Base-by-base conservation (phyloP, 2,329 filamentous ascomycete genomes). In the Dactylellina sp. region DNA sequence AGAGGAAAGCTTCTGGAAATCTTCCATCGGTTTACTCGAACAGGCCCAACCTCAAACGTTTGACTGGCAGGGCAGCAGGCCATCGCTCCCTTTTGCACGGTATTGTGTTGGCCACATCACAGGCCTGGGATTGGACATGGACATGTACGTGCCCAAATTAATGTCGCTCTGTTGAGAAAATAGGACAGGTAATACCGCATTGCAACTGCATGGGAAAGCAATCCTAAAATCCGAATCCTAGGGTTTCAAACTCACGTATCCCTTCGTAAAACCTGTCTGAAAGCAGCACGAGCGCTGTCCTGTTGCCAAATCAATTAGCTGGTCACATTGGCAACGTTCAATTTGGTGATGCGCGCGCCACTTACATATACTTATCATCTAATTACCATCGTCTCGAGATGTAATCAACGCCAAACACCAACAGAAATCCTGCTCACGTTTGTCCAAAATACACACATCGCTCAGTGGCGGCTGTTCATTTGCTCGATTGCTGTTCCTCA, bases 1-100 rank as follows among this genome's bases (percentile, higher is more conserved):
- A 65, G 18, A 44, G 68, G 68, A 72, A 65, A 44, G 20, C 16
- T 72, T 56, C 60, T 72, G 53, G 68, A 72, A 72, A 24, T 24
- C 62, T 72, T 72, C 68, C 37, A 39, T 39, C 28, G 25, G 37
- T 50, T 47, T 65, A 40, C 61, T 56, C 28, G 37, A 65, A 65
- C 12, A 4, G 40, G 49, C 59, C 7, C 46, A 14, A 65, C 44
- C 11, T 50, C 55, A 44, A 60, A 53, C 39, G 60, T 70, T 62
- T 70, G 64, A 42, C 50, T 49, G 24, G 46, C 62, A 52, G 42
- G 1, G n/a, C n/a, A 12, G 18, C 14, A 12, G n/a, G 42, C 56
- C 49, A 47, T 61, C 56, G 35, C 42, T n/a, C 12, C 56, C 25
- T n/a, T n/a, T 18, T 7, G 42, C 28, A n/a, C 42, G 12, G 6